Conservation (phyloP, 257 asterid genomes). For the Sherardia arvensis region DNA sequence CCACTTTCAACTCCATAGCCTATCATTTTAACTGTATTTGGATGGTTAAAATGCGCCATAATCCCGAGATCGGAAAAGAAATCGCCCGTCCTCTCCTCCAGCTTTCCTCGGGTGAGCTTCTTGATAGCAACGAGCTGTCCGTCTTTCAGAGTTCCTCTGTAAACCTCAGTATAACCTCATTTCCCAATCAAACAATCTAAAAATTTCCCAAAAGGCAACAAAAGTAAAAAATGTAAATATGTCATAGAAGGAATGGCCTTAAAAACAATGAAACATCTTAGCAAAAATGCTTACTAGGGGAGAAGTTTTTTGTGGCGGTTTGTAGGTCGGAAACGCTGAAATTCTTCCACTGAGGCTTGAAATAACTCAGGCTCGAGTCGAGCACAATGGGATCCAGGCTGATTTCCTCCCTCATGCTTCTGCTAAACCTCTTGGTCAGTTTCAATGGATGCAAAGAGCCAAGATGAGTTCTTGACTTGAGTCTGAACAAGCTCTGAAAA, state of each 20-base stretch:
- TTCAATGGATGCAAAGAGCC: constrained; percentile 51
- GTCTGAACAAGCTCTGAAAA: constrained; percentile 39
- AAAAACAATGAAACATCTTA: too few relatives aligned
- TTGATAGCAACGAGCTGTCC: constrained; percentile 83
- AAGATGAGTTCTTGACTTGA: constrained; percentile 52
- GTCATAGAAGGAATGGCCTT: too few relatives aligned
- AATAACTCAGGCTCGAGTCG: constrained; percentile 46
- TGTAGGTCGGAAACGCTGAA: constrained; percentile 62
- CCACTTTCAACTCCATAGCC: constrained; percentile 97
- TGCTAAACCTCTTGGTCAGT: constrained; percentile 50
- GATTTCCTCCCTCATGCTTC: constrained; percentile 54
- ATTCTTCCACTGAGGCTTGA: constrained; percentile 87
- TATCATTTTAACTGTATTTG: constrained; percentile 79
- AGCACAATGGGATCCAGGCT: constrained; percentile 25
- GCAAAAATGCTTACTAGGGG: constrained; percentile 45
- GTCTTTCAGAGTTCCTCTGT: constrained; percentile 56
- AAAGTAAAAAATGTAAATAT: too few relatives aligned
- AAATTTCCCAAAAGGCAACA: background rate
- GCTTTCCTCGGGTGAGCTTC: constrained; percentile 48
- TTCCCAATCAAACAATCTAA: constrained; percentile 72
- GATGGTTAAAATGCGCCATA: constrained; percentile 94
- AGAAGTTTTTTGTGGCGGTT: constrained; percentile 61
- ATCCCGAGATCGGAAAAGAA: constrained; percentile 88
- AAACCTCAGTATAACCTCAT: constrained; percentile 94
- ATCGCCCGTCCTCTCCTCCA: constrained; percentile 65